These are phyloP conservation scores for Fusarium foetens DNA, from an alignment of 2,329 filamentous ascomycete genomes.

Conservation along the genomic window DNA sequence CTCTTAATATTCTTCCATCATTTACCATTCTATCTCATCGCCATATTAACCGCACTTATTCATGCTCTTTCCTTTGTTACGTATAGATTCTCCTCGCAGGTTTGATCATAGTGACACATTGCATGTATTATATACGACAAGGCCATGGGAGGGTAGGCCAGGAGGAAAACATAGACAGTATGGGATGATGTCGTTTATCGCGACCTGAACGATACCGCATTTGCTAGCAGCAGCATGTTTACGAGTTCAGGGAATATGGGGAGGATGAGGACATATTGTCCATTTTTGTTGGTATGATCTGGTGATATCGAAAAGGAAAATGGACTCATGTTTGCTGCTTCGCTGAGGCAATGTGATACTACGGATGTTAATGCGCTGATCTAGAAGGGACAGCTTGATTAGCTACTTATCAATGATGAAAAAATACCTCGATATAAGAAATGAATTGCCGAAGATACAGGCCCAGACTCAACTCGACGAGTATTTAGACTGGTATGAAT, in stretches of 20 bases:
- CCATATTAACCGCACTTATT: neutral
- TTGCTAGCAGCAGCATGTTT: conserved; percentile 18
- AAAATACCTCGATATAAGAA: neutral
- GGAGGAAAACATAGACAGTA: conserved; percentile 26
- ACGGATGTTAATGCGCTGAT: conserved; percentile 4
- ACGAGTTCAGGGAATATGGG: conserved; percentile 1
- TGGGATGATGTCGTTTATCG: conserved; percentile 18
- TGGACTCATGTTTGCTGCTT: conserved; percentile 14
- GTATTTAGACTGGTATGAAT: neutral
- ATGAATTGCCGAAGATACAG: neutral
- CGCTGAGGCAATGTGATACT: conserved; percentile 9
- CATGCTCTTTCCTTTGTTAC: conserved; percentile 32
- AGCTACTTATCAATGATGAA: conserved; percentile 13
- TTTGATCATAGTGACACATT: conserved; percentile 26
- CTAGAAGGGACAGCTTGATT: conserved; percentile 9
- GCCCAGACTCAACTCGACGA: neutral
- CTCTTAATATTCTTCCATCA: neutral
- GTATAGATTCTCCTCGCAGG: conserved; percentile 26
- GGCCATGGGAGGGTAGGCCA: conserved; percentile 1
- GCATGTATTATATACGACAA: conserved; percentile 40
- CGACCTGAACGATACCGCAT: conserved; percentile 36
- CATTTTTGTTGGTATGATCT: conserved; percentile 19
- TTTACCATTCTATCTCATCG: conserved; percentile 5
- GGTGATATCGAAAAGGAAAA: conserved; percentile 3
- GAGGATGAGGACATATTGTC: conserved; percentile 3